Evolutionary conservation across 1,139 yeast species (phyloP).

Genomic region (Hyphopichia khmerensis): DNA sequence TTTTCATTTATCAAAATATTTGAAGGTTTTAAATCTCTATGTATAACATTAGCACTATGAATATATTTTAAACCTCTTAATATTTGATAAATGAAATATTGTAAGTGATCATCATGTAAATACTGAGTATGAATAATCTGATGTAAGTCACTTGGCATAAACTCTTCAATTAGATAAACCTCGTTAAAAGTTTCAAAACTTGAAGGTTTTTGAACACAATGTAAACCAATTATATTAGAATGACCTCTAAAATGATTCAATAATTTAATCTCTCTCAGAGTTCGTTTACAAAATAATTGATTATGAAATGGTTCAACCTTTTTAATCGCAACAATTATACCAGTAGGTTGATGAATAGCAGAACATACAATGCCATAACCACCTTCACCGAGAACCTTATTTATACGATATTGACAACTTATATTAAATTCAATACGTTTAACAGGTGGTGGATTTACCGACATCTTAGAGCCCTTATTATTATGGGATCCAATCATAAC

Average conservation of each 20-base stretch:
- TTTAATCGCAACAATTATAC: conserved; percentile 42
- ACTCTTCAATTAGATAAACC: conserved; percentile 68
- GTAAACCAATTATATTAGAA: conserved; percentile 40
- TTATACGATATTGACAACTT: conserved; percentile 36
- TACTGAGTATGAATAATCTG: conserved; percentile 53
- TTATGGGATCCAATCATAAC: background rate
- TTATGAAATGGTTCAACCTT: conserved; percentile 42
- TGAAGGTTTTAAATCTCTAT: conserved; percentile 41
- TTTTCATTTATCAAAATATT: conserved; percentile 34
- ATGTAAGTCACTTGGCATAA: conserved; percentile 69
- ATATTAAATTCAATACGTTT: conserved; percentile 29
- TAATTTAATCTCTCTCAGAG: conserved; percentile 42
- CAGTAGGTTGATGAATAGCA: conserved; percentile 40
- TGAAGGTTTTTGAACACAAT: conserved; percentile 38
- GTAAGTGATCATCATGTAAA: conserved; percentile 64
- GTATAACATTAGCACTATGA: conserved; percentile 54
- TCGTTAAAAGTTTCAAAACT: conserved; percentile 50
- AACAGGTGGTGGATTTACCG: conserved; percentile 1
- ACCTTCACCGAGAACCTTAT: conserved; percentile 45
- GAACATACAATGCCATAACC: conserved; percentile 47
- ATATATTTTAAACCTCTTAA: conserved; percentile 62
- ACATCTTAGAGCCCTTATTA: too few relatives aligned
- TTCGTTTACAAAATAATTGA: conserved; percentile 36
- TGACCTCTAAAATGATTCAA: conserved; percentile 35
- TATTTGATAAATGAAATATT: conserved; percentile 65